Conservation (phyloP, 2,329 filamentous ascomycete species). For the Phyllosticta paracitricarpa region DNA sequence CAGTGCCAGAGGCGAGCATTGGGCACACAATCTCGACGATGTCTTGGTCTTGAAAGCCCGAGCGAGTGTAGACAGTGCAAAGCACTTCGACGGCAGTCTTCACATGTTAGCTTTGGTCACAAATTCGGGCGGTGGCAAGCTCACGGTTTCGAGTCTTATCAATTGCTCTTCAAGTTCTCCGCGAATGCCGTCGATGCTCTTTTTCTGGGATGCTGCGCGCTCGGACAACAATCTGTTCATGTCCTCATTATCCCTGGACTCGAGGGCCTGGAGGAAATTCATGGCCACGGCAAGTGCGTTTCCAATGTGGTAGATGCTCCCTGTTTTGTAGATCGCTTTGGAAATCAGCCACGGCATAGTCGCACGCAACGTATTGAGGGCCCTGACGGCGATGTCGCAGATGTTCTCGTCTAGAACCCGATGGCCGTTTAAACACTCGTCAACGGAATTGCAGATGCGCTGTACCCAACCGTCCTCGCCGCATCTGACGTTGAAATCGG, state of each 20-base stretch:
- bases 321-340: slow-evolving; percentile 58
- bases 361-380: slow-evolving; percentile 66
- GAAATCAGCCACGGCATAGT: slow-evolving; percentile 82
- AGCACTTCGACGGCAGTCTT: slow-evolving; percentile 62
- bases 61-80: slow-evolving; percentile 69
- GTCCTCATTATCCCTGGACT: too few species aligned
- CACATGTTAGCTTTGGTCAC: background rate
- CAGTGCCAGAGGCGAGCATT: slow-evolving; percentile 63
- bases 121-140: background rate
- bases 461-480: slow-evolving; percentile 81
- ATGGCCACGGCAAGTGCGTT: slow-evolving; percentile 28
- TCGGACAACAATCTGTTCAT: too few species aligned
- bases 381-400: slow-evolving; percentile 62
- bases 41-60: slow-evolving; percentile 63
- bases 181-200: too few species aligned
- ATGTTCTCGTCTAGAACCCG: slow-evolving; percentile 56
- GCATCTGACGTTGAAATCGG: slow-evolving; percentile 58
- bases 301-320: slow-evolving; percentile 29
- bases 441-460: slow-evolving; percentile 64
- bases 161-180: too few species aligned
- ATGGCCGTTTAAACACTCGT: slow-evolving; percentile 59
- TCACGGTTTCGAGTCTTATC: slow-evolving; percentile 16
- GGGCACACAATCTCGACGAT: slow-evolving; percentile 69
- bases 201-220: too few species aligned
- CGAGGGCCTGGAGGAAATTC: slow-evolving; percentile 19